Evolutionary conservation across 1,284 basidiomycete species (phyloP), one percentile per base, ranked within the genome.

Genomic region (Lignosus rhinocerotis): DNA sequence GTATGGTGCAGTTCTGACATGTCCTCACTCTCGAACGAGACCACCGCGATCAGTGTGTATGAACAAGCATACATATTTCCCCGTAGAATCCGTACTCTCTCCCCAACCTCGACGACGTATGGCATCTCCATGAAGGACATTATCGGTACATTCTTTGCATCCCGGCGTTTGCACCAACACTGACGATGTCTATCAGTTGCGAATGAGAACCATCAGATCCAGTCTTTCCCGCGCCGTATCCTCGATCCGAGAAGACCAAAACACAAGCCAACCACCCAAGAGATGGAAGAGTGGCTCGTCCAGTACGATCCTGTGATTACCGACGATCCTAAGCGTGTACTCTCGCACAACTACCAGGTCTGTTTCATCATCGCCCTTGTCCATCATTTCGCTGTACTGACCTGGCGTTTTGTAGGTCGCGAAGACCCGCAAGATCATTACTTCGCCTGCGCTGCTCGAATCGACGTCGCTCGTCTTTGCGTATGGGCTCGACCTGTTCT

Each of bases 401-500:
- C 32, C 48, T 30, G 55, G 1, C 45, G 16, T 32, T 9, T 49
- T 51, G n/a, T 66, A 92, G 87, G 82, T 93, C 25, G 78, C 85
- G n/a, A 85, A 87, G 49, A 80, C 88, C 14, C 77, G 80, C 39
- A 73, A 78, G 19, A 86, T 96, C 52, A 67, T 88, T 19, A 88
- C 93, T 1, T 83, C 90, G 0, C 91, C 96, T 0, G 87, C 96
- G 0, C 80, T 93, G 3, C 84, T 98, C 33, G 96, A 99, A 73
- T 95, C 92, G 6, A 98, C 95, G 0, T 91, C 92, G 0, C 76
- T 97, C n/a, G 84, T 98, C 10, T 87, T 98, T 65, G 86, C 87
- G 0, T 86, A 88, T 64, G 95, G 95, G 5, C 79, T 95, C 14
- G 96, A 98, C 73, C 77, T 96, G 61, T 96, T 98, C 80, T 76